Evolutionary conservation across 305 asterid species (phyloP).

Genomic region (Fraxinus platypoda): DNA sequence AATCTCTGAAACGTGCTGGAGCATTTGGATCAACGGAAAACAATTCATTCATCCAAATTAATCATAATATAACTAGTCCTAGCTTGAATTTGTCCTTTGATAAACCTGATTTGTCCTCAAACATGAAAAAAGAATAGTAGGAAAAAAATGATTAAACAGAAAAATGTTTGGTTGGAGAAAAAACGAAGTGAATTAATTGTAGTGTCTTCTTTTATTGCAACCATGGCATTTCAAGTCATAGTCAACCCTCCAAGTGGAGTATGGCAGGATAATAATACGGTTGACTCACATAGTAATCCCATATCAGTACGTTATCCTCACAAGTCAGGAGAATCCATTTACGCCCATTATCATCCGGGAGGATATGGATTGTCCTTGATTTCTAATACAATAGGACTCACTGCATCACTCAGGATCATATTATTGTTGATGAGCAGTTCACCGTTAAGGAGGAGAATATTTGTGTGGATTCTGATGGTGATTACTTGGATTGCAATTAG

Average conservation of each 20-base stretch:
- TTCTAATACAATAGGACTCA: not conserved
- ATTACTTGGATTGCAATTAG: conserved; percentile 36
- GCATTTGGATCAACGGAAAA: not conserved
- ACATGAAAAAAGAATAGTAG: not conserved
- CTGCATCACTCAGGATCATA: conserved; percentile 25
- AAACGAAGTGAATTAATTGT: conserved; percentile 18
- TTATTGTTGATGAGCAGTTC: conserved; percentile 36
- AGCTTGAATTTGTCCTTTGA: not conserved
- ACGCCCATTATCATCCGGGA: not conserved
- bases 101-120: not conserved
- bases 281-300: not conserved
- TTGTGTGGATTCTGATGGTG: conserved; percentile 31
- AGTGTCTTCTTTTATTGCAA: conserved; percentile 29
- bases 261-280: not conserved
- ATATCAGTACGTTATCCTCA: not conserved
- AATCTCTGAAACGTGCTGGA: conserved; percentile 10
- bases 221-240: conserved; percentile 28
- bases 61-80: not conserved
- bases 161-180: conserved; percentile 16
- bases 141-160: not conserved
- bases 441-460: conserved; percentile 18
- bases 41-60: not conserved
- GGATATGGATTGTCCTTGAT: not conserved
- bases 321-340: not conserved
- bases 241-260: conserved; percentile 29